phyloP scores from a whole-genome alignment of 148 eudicot genomes.

The Dianthus caryophyllus region DNA sequence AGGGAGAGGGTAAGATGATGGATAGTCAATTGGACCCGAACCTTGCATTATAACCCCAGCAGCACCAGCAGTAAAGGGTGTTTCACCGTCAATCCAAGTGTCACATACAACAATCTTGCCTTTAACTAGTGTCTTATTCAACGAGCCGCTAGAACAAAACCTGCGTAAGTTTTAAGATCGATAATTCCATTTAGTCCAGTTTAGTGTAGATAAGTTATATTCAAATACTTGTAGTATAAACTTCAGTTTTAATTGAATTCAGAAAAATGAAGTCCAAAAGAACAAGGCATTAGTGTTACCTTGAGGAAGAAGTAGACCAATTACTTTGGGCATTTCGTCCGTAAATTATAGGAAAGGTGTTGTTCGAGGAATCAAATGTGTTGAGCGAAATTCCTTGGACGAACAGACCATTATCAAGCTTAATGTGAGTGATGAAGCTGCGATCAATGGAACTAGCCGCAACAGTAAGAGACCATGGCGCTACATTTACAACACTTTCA shows the following conservation, averaged over 20 bases:
- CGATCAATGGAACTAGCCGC: constrained; percentile 49
- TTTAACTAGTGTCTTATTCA: constrained; percentile 21
- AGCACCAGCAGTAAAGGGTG: constrained; percentile 27
- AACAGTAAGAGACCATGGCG: constrained; percentile 52
- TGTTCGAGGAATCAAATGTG: constrained; percentile 31
- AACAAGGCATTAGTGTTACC: background rate
- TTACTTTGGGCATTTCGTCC: constrained; percentile 36
- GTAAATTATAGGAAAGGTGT: constrained; percentile 35
- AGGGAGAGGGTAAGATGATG: constrained; percentile 20
- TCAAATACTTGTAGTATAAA: too few relatives aligned
- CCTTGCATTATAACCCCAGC: constrained; percentile 31
- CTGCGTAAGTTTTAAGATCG: too few relatives aligned
- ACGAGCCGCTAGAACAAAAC: constrained; percentile 1
- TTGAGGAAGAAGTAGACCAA: background rate
- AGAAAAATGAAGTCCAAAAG: too few relatives aligned
- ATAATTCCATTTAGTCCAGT: too few relatives aligned
- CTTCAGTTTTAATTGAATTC: too few relatives aligned
- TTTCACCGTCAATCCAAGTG: background rate
- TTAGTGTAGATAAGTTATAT: too few relatives aligned
- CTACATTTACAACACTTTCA: constrained; percentile 16
- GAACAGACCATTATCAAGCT: constrained; percentile 31
- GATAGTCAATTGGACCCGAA: background rate
- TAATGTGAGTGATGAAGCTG: constrained; percentile 27
- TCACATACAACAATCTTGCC: constrained; percentile 33
- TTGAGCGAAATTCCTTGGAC: constrained; percentile 41